Conservation (phyloP, 352 stramenopile genomes). For the Blastocystis sp. region DNA sequence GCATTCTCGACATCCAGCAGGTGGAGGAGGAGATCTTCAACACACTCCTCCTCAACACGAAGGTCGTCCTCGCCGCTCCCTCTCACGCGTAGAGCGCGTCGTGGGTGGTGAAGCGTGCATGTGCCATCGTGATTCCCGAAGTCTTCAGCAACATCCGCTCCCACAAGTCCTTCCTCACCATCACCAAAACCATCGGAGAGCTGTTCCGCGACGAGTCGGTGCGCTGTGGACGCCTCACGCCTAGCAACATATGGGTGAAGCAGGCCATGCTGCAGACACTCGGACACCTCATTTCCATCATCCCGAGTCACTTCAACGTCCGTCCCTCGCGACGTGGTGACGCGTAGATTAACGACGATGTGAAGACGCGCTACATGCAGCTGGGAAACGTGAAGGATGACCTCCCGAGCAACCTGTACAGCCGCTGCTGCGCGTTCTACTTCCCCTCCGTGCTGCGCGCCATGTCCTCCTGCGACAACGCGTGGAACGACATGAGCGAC, state of each 20-base stretch:
- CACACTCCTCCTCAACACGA: constrained; percentile 9
- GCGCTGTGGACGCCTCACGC: not conserved
- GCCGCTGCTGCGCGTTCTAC: constrained; percentile 67
- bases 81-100: constrained; percentile 6
- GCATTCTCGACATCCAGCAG: not conserved
- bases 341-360: constrained; percentile 45
- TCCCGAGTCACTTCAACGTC: constrained; percentile 33
- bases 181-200: constrained; percentile 52
- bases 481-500: constrained; percentile 66
- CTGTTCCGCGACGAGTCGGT: constrained; percentile 55
- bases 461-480: constrained; percentile 1
- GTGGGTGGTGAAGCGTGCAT: constrained; percentile 45
- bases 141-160: constrained; percentile 54
- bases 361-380: constrained; percentile 61
- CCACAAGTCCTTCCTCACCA: constrained; percentile 46
- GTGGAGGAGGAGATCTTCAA: constrained; percentile 52
- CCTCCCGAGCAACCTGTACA: constrained; percentile 57
- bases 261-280: constrained; percentile 66
- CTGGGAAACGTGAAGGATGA: constrained; percentile 60
- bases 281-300: constrained; percentile 43
- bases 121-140: constrained; percentile 65
- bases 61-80: not conserved
- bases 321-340: not conserved
- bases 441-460: constrained; percentile 48
- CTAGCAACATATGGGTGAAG: constrained; percentile 54